Base-by-base conservation (phyloP, 441 rosid species). In the Macaranga tanarius region DNA sequence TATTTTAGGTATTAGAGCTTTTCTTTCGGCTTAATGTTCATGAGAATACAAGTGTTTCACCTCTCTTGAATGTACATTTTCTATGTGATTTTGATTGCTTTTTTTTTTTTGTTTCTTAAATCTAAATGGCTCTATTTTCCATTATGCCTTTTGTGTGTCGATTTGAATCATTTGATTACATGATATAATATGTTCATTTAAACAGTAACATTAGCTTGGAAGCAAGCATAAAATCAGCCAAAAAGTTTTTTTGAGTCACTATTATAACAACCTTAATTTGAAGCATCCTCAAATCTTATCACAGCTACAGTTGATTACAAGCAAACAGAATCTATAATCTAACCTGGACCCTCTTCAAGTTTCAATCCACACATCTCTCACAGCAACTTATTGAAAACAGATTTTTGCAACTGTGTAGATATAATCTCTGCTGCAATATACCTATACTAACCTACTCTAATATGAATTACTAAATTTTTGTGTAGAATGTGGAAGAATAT, bases 381-480 rank as follows among this genome's bases (percentile, higher is more conserved):
- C 12, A 56, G 45, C 42, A 42, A 22, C 26, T 22, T 34, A 48
- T 45, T 44, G 51, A 62, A 51, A 66, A 67, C 23, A 61, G 63
- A 34, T 64, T 60, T 78, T 65, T 23, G 65, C 64, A 52, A 60
- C 69, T 34, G 51, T 34, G 9, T 26, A 34, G 56, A 7, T 40
- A 11, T 48, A 61, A 70, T 50, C 25, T 71, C n/a, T 54, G 74
- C 58, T 34, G 61, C 73, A 60, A 74, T 62, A 55, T 62, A 28
- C 65, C 42, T 67, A 73, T 65, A 16, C 62, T 38, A 20, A 42
- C 55, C 73, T 75, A 61, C 40, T 45, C 66, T 62, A 62, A 4
- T 61, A 31, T 67, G 67, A 20, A 51, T 52, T 60, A 22, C 42
- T 48, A 54, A 42, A 61, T 44, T 2, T 48, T 57, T 52, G 64